Evolutionary conservation across 495 filamentous ascomycete genomes (phyloP).

Genomic region (Lindgomyces ingoldianus): DNA sequence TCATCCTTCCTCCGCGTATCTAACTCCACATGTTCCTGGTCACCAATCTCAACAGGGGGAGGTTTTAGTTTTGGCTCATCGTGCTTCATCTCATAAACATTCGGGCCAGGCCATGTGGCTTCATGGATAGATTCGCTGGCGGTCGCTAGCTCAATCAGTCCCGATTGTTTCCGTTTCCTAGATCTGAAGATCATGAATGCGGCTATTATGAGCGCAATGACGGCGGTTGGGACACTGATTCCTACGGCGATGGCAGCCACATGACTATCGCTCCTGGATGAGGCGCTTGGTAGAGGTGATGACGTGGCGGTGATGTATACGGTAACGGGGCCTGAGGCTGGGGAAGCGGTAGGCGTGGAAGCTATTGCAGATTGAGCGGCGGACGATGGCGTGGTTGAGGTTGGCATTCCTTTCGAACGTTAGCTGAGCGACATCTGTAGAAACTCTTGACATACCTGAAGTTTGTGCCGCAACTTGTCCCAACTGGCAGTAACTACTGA

Average conservation of each 20-base stretch:
- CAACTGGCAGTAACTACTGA: constrained; percentile 16
- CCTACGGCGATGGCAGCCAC: constrained; percentile 5
- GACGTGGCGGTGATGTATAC: background rate
- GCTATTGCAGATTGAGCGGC: background rate
- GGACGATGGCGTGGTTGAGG: background rate
- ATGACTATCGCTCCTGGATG: background rate
- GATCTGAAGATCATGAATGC: constrained; percentile 1
- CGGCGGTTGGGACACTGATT: background rate
- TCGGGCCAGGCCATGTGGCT: too few species aligned
- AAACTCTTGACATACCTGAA: background rate
- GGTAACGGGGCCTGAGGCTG: background rate
- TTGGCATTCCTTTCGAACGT: background rate
- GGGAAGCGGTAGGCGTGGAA: background rate
- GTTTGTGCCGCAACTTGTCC: background rate
- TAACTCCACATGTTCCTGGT: too few species aligned
- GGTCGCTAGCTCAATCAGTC: background rate
- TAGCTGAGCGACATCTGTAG: background rate
- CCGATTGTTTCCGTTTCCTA: background rate
- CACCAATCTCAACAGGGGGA: too few species aligned
- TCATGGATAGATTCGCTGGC: too few species aligned
- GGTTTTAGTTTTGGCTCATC: too few species aligned
- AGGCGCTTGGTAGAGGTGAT: background rate
- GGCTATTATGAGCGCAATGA: background rate
- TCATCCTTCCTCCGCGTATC: too few species aligned
- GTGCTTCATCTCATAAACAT: too few species aligned